Evolutionary conservation across 176 grass and related monocot genomes (phyloP).

Genomic region (Ensete glaucum): DNA sequence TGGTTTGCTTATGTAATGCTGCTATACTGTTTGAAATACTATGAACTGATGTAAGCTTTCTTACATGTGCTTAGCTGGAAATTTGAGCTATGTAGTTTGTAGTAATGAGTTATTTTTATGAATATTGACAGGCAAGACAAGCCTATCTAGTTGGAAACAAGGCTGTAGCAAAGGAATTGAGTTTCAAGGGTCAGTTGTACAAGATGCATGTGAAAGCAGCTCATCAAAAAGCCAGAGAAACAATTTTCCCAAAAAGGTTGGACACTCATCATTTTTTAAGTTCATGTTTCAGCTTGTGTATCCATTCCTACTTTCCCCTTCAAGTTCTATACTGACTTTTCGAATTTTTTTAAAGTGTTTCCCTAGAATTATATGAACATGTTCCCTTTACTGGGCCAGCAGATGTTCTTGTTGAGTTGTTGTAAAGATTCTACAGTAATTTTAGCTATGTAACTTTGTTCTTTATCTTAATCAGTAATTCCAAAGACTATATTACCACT

Average conservation of each 20-base stretch:
- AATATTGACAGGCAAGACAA: constrained; percentile 52
- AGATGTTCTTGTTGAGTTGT: too few species aligned
- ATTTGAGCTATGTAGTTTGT: neutral
- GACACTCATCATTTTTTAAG: neutral
- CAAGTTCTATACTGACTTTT: neutral
- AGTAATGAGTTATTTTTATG: neutral
- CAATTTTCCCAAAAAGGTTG: constrained; percentile 78
- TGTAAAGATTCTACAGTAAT: too few species aligned
- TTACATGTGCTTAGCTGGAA: too few species aligned
- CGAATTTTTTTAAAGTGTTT: neutral
- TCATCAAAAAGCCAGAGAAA: constrained; percentile 96
- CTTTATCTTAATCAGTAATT: too few species aligned
- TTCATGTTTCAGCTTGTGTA: neutral
- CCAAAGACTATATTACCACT: too few species aligned
- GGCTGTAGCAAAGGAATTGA: constrained; percentile 83
- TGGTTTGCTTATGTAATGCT: too few species aligned
- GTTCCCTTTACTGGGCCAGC: too few species aligned
- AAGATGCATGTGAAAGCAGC: constrained; percentile 85
- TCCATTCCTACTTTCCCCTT: neutral
- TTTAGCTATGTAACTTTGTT: too few species aligned
- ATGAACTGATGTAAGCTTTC: too few species aligned
- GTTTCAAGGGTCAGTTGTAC: constrained; percentile 77
- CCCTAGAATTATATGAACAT: too few species aligned
- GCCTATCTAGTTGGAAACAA: constrained; percentile 91
- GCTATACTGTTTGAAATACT: too few species aligned